Base-by-base conservation (phyloP, 2,329 filamentous ascomycete species). In the Phyllosticta citriasiana region DNA sequence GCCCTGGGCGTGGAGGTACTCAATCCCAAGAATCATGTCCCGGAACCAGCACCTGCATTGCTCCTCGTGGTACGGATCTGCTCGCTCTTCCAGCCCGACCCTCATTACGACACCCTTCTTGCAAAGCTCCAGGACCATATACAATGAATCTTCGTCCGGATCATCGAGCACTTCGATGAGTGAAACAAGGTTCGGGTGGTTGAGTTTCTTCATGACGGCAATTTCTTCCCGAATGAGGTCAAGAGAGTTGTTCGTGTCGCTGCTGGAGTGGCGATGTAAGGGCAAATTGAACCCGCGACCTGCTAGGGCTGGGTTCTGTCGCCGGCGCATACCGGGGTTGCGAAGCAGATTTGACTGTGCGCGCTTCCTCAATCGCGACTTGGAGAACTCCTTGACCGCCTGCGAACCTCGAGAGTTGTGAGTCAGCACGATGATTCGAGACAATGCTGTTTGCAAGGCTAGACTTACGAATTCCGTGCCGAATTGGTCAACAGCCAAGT, bases 121-220 rank as follows among this genome's bases (percentile, higher is more conserved):
- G 78, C 94, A 99, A 90, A 97, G 96, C 73, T 99, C 94, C 73
- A 99, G 82, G 24, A 99, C 94, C 90, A 99, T 97, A 76, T 97
- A 99, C 12, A 99, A 77, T 2, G 92, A 96, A 73, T 99, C 94
- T 71, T 97, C 91, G 55, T 93, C 87, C 0, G 94, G 93, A 70
- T 97, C 94, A 72, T 97, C 94, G 57, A 99, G 79, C 2, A 99
- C 94, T 75, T 99, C 94, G 66, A 96, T 90, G 57, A 99, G 78
- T 54, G 88, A 86, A 14, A 97, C 93, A n/a, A 99, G 79, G 70
- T 97, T 99, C 27, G 86, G 88, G 70, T 99, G 94, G 70, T 97
- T 87, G 55, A 97, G 82, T 76, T 97, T 97, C 80, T 97, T 99
- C 92, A 99, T 97, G 71, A 97, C 95, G 62, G 94, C 94, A 68